Evolutionary conservation across 2,329 filamentous ascomycete genomes (phyloP), one percentile per base, ranked within the genome.

Genomic region (Fusarium pseudograminearum): DNA sequence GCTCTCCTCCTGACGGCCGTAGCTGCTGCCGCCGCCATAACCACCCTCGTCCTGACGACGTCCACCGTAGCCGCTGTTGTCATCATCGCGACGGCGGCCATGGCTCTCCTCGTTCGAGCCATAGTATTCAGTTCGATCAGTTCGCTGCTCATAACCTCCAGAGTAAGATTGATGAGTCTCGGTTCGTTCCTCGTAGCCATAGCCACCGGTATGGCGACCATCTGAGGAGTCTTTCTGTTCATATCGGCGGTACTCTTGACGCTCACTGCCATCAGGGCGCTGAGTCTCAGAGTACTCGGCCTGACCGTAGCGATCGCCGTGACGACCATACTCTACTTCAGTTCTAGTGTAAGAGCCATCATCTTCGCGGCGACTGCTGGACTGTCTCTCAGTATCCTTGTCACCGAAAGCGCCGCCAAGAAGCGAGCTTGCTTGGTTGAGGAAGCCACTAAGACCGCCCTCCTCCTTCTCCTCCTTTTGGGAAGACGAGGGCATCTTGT

Each of bases 401-500:
- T 83, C 82, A 52, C 84, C 83, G 54, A 91, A 86, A 16, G 85
- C 85, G 15, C 86, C 86, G 14, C 89, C 87, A 11, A 97, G 85
- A 18, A 94, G 80, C 40, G 87, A 88, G 36, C 86, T 86, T 31
- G 92, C 91, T 34, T 90, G 88, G 57, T 90, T 90, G 15, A 97
- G 83, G 44, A 97, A 81, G 26, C 90, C 90, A 31, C 91, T 91
- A 2, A 93, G 77, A 14, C 87, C 87, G 51, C 90, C 89, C 48
- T 89, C 89, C 71, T 90, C 85, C 61, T 86, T 84, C 10, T 72
- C 86, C 83, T 74, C 70, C 41, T 78, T 65, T 14, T 67, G 72
- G 30, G 74, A 73, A 50, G 76, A 71, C 18, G 76, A 77, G 22
- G 80, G 73, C 48, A 83, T 61, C 62, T 83, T 80, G 50, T 79